Base-by-base conservation (phyloP, 2,329 filamentous ascomycete species). In the Domatiomyces globalis region DNA sequence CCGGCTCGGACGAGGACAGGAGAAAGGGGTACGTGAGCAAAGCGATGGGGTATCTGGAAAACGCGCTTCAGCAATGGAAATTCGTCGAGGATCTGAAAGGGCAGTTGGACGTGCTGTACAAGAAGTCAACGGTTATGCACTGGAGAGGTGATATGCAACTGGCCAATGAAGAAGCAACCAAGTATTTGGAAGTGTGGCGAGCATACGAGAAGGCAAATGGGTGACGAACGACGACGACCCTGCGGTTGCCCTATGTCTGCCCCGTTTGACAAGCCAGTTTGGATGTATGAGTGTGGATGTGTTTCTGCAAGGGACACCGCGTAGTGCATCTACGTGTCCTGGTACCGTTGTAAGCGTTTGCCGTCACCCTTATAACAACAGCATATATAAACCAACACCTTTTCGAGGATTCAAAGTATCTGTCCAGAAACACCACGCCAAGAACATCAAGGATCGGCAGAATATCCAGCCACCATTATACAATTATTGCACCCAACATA, bases 21-120 rank as follows among this genome's bases (percentile, higher is more conserved):
- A 69, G 74, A 49, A 73, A 72, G 39, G 78, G 82, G 61, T 73
- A 76, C 58, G 65, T 85, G 61, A 75, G 73, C 6, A 72, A 73
- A 50, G 82, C 80, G 0, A 63, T 79, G 49, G 73, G 74, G 39
- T 78, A 80, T 27, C 73, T 85, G 46, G 79, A 84, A 51, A 76
- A 71, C 54, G 78, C 83, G 0, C 80, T 81, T 58, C 70, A 68
- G 50, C 76, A 81, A 55, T 94, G 79, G 63, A 77, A 80, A 43
- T 74, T 72, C 46, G 71, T 87, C 12, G 80, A 85, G 63, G 85
- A 85, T 63, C 69, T 81, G 12, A 69, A 72, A n/a, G 80, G 80
- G 50, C 83, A 86, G 67, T 83, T 85, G 62, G 84, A 88, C 66
- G 81, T 85, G 72, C 77, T 89, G 69, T 83, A 84, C 18, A 92